Evolutionary conservation across 1,139 yeast genomes (phyloP), one percentile per base, ranked within the genome.

Genomic region (Yamadazyma buinensis): DNA sequence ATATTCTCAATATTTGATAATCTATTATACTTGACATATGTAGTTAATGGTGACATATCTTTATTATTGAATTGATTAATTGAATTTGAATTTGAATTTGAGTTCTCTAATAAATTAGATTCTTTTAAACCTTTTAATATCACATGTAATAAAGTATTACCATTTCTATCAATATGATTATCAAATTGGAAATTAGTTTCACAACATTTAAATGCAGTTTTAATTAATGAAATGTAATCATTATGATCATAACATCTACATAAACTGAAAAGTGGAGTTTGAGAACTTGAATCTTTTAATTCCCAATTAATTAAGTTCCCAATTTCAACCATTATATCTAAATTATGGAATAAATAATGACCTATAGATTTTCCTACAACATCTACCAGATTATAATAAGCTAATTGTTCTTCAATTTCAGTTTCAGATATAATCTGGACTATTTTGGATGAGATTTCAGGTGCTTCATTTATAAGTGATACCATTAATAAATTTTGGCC

Each of bases 211-310:
- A 84, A 71, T 0, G 80, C 77, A 3, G 52, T 54, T 11, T 51
- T 42, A 3, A 86, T 57, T 47, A 88, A 55, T 2, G 53, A 54
- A 1, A 64, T 55, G 52, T 90, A 90, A 19, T 77, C 57, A 0
- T 75, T 61, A 46, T 85, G 92, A 52, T 90, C 97, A 56, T 90
- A 90, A 43, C 92, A 80, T 32, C 96, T 64, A 46, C 87, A 78
- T 5, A 86, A 57, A 6, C 86, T 74, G 55, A 84, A 80, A 11
- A 90, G 59, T 0, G 97, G 95, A 0, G 97, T 86, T 44, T 85
- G 87, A 0, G 81, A 79, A 41, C 75, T 77, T 14, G 49, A 43
- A 49, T 92, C 97, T 34, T 72, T 72, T n/a, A 60, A 52, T 22
- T 66, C 72, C 97, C 97, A 92, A 47, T 83, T 67, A 5, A 86